Evolutionary conservation across 352 stramenopile genomes (phyloP).

Genomic region (Globisporangium uncinulatum): DNA sequence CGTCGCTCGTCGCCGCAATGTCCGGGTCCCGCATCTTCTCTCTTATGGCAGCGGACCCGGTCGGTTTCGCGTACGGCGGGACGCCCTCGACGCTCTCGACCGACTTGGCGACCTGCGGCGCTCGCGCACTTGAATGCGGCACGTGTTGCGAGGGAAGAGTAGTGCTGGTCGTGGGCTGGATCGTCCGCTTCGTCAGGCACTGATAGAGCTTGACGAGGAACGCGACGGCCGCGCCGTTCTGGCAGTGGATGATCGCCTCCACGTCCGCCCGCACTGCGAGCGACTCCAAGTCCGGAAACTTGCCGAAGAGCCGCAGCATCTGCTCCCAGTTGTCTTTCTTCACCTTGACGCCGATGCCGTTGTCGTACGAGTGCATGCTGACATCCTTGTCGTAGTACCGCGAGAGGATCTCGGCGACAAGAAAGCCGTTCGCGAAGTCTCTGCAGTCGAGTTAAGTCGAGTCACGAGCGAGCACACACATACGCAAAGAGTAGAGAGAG

Average conservation of each 20-base stretch:
- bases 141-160: constrained; percentile 7
- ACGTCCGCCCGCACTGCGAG: constrained; percentile 49
- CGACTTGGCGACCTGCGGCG: constrained; percentile 21
- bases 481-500: constrained; percentile 1
- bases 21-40: constrained; percentile 77
- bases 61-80: constrained; percentile 81
- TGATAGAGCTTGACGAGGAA: constrained; percentile 90
- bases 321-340: constrained; percentile 93
- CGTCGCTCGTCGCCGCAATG: constrained; percentile 65
- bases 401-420: constrained; percentile 90
- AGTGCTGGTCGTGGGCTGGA: constrained; percentile 45
- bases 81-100: constrained; percentile 35
- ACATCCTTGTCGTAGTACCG: constrained; percentile 92
- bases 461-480: background rate
- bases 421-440: constrained; percentile 89
- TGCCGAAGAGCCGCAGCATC: constrained; percentile 72
- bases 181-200: constrained; percentile 83
- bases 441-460: constrained; percentile 16
- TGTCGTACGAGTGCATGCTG: constrained; percentile 92
- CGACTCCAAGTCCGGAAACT: constrained; percentile 63
- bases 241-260: constrained; percentile 86
- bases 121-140: constrained; percentile 5
- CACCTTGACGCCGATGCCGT: constrained; percentile 86
- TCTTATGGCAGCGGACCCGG: constrained; percentile 74
- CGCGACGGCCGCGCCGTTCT: constrained; percentile 78